Conservation (phyloP, 257 asterid genomes). For the Nicotiana knightiana region DNA sequence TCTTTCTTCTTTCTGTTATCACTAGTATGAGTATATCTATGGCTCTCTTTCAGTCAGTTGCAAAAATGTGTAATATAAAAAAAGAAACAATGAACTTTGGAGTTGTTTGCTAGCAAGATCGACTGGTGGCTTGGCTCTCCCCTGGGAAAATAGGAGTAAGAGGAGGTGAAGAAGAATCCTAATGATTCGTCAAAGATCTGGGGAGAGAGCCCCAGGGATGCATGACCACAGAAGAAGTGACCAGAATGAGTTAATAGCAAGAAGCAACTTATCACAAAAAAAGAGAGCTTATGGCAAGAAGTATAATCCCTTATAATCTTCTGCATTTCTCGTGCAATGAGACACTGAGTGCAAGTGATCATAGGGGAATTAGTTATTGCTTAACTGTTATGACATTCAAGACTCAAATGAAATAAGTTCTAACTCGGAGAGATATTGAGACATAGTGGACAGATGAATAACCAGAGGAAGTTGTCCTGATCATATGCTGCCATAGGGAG, state of each 20-base stretch:
- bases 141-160: background rate
- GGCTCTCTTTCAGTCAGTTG: background rate
- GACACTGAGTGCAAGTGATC: background rate
- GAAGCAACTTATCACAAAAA: background rate
- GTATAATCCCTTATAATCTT: background rate
- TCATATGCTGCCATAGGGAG: too few relatives aligned
- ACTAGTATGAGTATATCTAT: background rate
- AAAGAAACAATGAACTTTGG: background rate
- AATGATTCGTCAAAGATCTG: background rate
- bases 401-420: background rate
- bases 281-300: background rate
- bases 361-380: background rate
- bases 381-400: background rate
- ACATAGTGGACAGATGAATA: too few relatives aligned
- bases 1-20: background rate
- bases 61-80: background rate
- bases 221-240: background rate
- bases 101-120: background rate
- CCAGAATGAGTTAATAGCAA: background rate
- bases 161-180: background rate
- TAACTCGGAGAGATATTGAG: background rate
- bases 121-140: background rate
- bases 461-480: too few relatives aligned
- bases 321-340: background rate
- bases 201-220: background rate